Base-by-base conservation (phyloP, 2,329 filamentous ascomycete species). In the Dryadomyces quercus-mongolicae region DNA sequence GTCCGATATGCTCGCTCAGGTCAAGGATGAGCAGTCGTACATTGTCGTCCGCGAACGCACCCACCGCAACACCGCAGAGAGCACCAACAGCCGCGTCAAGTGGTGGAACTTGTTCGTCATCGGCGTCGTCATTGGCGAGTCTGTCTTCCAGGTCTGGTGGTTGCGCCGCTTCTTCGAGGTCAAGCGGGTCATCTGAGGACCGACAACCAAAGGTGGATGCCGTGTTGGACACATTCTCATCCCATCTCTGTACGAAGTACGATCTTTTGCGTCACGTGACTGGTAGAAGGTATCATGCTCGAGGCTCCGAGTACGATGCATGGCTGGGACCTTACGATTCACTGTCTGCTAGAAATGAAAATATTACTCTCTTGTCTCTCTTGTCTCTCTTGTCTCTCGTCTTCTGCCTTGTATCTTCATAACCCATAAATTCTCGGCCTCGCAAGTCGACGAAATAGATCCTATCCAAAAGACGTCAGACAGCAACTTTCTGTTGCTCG, bases 41-140 rank as follows among this genome's bases (percentile, higher is more conserved):
- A 97, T 98, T 65, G 84, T 98, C 59, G 74, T 97, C 56, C 86
- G 93, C 63, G 93, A 98, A 75, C 82, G 93, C 66, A 95, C 88
- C 62, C 93, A 98, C 78, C 82, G 93, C 68, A 98, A 98, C 75
- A 98, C 93, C 10, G 93, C 93, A 60, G 93, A 98, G 76, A 96
- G 91, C 79, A 98, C 93, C 65, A 98, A 98, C 71, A 81, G 83
- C 62, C 81, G 93, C 61, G 93, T 98, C 68, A 98, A 98, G 77
- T 98, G 93, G 93, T 98, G 93, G 93, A 96, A 93, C 71, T 80
- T 97, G 63, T 97, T 97, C 71, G 91, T 98, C 72, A 82, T 98
- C 60, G 80, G 82, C 55, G 84, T 97, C 51, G 80, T 98, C 59
- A 77, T 94, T 61, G 90, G 86, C 64, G 89, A 97, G 75, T 93